A percentile compares a stretch with the other conserved stretches of the same genome.
Evolutionary conservation across 176 grass and related monocot genomes (phyloP).

Genomic region (Oryza officinalis): DNA sequence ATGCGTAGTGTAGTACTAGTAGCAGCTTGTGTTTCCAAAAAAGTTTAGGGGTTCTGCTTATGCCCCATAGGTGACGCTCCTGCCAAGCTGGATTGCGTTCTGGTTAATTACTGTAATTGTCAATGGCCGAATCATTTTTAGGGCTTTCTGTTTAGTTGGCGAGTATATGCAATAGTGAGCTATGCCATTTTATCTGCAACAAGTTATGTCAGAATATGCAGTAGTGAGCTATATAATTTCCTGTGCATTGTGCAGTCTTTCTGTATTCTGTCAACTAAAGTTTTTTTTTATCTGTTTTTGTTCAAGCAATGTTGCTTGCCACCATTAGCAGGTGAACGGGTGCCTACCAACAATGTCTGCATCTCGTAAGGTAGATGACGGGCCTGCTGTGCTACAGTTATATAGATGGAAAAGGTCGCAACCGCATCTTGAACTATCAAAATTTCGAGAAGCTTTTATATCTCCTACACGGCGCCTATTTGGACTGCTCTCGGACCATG

Average conservation of each 20-base stretch:
- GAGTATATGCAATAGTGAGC: not conserved
- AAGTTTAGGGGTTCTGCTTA: not conserved
- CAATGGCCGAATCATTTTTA: not conserved
- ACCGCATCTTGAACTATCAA: conserved; percentile 58
- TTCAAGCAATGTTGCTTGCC: conserved; percentile 44
- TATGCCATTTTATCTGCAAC: not conserved
- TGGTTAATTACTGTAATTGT: not conserved
- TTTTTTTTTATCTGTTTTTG: not conserved
- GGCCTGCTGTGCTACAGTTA: conserved; percentile 69
- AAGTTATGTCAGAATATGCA: not conserved
- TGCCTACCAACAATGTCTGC: conserved; percentile 39
- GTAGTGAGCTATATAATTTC: not conserved
- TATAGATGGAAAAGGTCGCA: conserved; percentile 57
- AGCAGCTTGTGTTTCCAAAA: not conserved
- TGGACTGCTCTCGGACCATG: conserved; percentile 59
- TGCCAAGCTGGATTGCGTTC: not conserved
- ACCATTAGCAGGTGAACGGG: conserved; percentile 43
- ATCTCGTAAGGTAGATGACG: conserved; percentile 55
- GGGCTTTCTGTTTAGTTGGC: not conserved
- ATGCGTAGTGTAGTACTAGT: not conserved
- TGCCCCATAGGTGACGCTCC: not conserved
- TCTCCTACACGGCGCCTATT: conserved; percentile 70
- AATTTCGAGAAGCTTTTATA: conserved; percentile 84
- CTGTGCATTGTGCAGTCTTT: conserved; percentile 10
- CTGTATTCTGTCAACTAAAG: conserved; percentile 9